Conservation (phyloP, 2,329 filamentous ascomycete genomes). For the Diaporthe vexans region DNA sequence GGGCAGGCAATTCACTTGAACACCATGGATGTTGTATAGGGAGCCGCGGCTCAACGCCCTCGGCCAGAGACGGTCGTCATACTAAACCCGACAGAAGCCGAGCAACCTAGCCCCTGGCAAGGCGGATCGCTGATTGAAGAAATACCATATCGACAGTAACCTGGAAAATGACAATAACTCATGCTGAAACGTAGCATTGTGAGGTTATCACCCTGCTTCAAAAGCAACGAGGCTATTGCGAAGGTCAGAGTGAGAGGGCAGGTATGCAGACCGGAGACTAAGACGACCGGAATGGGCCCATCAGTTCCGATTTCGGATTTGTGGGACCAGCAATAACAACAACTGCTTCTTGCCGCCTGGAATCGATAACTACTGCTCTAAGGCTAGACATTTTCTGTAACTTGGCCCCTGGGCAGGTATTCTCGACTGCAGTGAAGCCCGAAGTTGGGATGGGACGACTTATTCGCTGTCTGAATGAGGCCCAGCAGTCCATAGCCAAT, state of each 20-base stretch:
- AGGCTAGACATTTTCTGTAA: background rate
- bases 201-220: background rate
- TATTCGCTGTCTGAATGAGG: background rate
- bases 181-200: background rate
- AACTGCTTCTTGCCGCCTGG: background rate
- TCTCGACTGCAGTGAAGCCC: background rate
- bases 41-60: constrained; percentile 22
- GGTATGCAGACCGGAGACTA: background rate
- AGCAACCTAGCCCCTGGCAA: constrained; percentile 4
- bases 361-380: background rate
- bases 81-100: constrained; percentile 41
- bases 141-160: background rate
- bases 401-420: background rate
- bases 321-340: background rate
- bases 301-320: constrained; percentile 20
- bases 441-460: constrained; percentile 2
- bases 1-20: background rate
- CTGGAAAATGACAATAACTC: background rate
- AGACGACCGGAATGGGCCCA: background rate
- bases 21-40: background rate
- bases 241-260: background rate
- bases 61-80: constrained; percentile 27
- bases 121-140: background rate
- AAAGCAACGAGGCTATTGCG: background rate
- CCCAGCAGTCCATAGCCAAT: background rate